Conservation (phyloP, 768 basidiomycete species). For the Trametes elegans region DNA sequence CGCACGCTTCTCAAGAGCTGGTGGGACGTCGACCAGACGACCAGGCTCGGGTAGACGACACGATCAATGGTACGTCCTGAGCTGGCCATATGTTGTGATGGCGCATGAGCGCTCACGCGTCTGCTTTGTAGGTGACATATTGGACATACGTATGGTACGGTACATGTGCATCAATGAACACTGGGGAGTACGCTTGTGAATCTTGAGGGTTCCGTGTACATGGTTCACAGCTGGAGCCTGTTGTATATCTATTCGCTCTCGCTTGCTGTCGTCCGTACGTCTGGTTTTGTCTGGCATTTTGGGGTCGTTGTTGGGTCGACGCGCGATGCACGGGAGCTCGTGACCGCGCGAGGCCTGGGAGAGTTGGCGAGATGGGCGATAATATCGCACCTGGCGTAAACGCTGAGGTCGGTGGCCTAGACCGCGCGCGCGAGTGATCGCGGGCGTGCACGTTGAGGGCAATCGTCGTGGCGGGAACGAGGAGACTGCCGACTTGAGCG, state of each 20-base stretch:
- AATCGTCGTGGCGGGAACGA: constrained; percentile 21
- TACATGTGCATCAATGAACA: background rate
- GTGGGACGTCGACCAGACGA: constrained; percentile 32
- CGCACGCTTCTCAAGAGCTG: constrained; percentile 34
- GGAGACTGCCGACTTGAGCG: constrained; percentile 12
- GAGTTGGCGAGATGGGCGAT: background rate
- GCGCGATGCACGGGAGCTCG: no score
- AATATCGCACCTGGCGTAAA: background rate
- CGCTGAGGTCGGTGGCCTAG: constrained; percentile 9
- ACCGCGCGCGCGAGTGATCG: constrained; percentile 1
- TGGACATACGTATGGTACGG: no score
- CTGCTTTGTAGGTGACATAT: no score
- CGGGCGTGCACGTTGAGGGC: background rate
- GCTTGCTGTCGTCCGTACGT: constrained; percentile 5
- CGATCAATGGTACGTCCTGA: background rate
- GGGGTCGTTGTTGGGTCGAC: no score
- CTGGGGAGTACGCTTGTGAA: background rate
- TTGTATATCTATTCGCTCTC: constrained; percentile 5
- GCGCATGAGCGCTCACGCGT: background rate
- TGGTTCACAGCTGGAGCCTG: background rate
- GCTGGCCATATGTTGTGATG: background rate
- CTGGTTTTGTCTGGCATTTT: background rate
- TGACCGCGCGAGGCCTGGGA: constrained; percentile 3
- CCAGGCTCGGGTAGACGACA: constrained; percentile 11
- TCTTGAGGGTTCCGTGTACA: constrained; percentile 6